A percentile compares a stretch with the other conserved stretches of the same genome.
These are phyloP conservation scores for Seiridium unicorne DNA, from an alignment of 2,329 filamentous ascomycete species.

Conservation along the genomic window DNA sequence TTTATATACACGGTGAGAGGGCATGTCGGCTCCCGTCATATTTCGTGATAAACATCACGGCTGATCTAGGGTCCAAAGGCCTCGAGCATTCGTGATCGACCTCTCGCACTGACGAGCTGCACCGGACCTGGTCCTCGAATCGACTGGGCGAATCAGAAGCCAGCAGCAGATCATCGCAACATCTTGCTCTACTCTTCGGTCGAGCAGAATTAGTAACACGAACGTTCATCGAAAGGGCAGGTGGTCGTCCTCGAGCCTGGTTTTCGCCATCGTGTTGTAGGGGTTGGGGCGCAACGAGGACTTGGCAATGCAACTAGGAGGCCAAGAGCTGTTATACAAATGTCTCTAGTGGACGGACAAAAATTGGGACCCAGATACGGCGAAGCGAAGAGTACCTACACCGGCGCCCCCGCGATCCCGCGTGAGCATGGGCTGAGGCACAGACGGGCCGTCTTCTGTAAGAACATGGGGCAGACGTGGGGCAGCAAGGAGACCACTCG, in stretches of 20 bases:
- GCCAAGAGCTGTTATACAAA: conserved; percentile 6
- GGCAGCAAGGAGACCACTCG: background rate
- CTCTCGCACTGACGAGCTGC: background rate
- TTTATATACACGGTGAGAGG: background rate
- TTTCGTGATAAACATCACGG: background rate
- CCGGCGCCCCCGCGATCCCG: conserved; percentile 1
- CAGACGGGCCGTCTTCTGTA: background rate
- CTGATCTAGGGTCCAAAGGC: background rate
- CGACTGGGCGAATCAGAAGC: background rate
- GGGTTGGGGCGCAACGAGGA: background rate
- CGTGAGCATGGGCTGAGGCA: background rate
- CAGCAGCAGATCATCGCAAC: conserved; percentile 2
- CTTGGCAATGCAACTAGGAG: conserved; percentile 7
- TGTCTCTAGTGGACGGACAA: conserved; percentile 7
- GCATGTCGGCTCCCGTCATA: background rate
- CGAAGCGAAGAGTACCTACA: background rate
- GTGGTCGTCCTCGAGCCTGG: conserved; percentile 2
- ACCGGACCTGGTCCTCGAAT: background rate
- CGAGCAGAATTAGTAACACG: background rate
- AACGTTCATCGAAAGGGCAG: conserved; percentile 6
- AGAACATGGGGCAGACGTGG: conserved; percentile 1
- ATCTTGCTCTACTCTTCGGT: background rate
- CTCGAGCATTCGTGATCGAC: conserved; percentile 5
- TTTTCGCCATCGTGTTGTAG: background rate
- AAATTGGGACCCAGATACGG: conserved; percentile 4